Evolutionary conservation across 768 basidiomycete species (phyloP), one percentile per base, ranked within the genome.

Genomic region (Boletus tomentosulus): DNA sequence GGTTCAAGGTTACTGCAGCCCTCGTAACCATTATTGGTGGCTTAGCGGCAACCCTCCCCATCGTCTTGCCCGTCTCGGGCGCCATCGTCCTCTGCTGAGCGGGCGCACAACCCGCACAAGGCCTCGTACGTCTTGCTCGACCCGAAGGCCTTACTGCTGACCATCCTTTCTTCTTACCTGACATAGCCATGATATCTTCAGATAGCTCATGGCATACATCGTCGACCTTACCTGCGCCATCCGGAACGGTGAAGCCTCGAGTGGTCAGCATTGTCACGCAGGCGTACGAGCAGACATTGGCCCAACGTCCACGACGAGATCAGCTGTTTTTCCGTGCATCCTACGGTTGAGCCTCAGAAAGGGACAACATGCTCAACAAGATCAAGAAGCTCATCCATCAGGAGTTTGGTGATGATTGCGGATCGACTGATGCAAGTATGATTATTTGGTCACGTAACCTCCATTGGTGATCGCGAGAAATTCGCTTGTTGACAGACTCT

Each of bases 221-320:
- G 42, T 54, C 1, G 50, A 53, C 42, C 28, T 54, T 13, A 54
- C 34, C 3, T 54, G 42, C 19, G 42, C 45, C 16, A 52, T 30
- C 16, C 28, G 15, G 44, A 0, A 28, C 6, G 44, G 44, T 4
- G 8, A 16, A 3, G n/a, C 9, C 28, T 16, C 27, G 19, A 9
- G 44, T 7, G 1, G 28, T 31, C 16, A 6, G 5, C n/a, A n/a
- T 19, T 5, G 28, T n/a, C 8, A n/a, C 11, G 30, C 7, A 30
- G 8, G 28, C 16, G 9, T 31, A 46, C 30, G 28, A 46, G 44
- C 8, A 9, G 15, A 5, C 28, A 46, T 46, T 7, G 28, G 25
- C 4, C 16, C 8, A 8, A 8, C 10, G 44, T 46, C 3, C 44
- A 31, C 16, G n/a, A 16, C 8, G 31, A 22, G 2, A 15, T 35